Evolutionary conservation across 2,329 filamentous ascomycete genomes (phyloP), one percentile per base, ranked within the genome.

Genomic region (Penicillium digitatum): DNA sequence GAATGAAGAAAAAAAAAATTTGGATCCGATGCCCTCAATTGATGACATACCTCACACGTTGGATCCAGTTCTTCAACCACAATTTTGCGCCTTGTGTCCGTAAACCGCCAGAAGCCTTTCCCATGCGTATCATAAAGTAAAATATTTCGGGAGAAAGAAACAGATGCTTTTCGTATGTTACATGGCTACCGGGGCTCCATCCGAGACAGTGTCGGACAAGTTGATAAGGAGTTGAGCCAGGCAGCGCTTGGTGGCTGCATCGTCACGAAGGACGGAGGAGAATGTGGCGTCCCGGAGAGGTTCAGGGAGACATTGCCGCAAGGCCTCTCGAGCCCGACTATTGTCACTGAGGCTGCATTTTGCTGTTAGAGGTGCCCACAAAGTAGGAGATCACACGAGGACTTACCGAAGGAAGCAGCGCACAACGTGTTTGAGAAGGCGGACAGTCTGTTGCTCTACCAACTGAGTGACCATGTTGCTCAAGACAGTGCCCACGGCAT

Each of bases 391-490:
- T 40, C 2, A 11, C 27, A 24, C 11, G 22, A 44, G 12, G 31
- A 77, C 85, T 65, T 79, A 95, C 90, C 94, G 85, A 69, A 99
- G 82, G 74, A 99, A 99, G 77, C 94, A 99, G 64, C 94, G 83
- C 32, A 99, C 94, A 54, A 99, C 94, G 71, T 99, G 94, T 82
- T 99, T 99, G 24, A 99, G 84, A 44, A 99, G 81, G 49, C 94
- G 84, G 29, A 95, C 94, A 1, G 94, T 99, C 76, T 99, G 94
- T 70, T 96, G 93, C 75, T 99, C 94, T 37, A 97, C 94, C 35
- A 99, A 83, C 76, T 97, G 93, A 50, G 88, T 91, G 54, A 99
- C 94, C 94, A 99, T 99, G 72, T 97, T 99, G 78, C 90, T 96
- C 37, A 99, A 79, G 6, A 99, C 94, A 1, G 94, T 99, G 6